Evolutionary conservation across 1,284 basidiomycete species (phyloP).

Genomic region (Ceraceosorus bombacis): DNA sequence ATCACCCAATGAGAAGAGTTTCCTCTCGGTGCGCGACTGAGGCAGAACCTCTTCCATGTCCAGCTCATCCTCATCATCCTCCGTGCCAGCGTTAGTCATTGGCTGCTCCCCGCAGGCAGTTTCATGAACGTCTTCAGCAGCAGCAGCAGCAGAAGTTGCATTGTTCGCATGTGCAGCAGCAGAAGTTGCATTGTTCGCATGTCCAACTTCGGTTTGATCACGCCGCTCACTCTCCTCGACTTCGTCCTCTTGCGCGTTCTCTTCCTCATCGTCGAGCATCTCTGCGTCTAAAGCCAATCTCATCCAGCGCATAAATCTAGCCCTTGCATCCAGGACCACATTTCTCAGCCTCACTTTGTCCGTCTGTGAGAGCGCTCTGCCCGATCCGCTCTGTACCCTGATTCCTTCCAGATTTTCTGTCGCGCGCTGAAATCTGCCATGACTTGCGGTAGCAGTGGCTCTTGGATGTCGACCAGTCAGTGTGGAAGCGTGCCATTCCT

Average conservation of each 20-base stretch:
- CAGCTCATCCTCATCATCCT: background rate
- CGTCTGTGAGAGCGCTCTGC: background rate
- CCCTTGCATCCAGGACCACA: background rate
- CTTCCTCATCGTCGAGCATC: background rate
- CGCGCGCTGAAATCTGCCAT: no score
- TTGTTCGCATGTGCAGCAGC: background rate
- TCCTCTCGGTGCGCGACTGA: background rate
- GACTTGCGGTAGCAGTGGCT: no score
- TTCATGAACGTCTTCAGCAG: background rate
- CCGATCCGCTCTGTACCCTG: background rate
- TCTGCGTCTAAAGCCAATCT: background rate
- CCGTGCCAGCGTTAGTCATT: background rate
- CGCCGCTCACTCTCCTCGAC: background rate
- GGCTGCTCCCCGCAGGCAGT: background rate
- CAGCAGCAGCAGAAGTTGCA: background rate
- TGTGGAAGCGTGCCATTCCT: background rate
- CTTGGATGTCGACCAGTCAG: no score
- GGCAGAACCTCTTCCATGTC: background rate
- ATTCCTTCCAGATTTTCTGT: background rate
- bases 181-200: no score
- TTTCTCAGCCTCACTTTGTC: background rate
- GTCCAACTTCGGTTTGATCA: background rate
- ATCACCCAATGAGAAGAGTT: background rate
- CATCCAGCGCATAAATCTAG: background rate
- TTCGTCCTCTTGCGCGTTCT: background rate